phyloP scores from a whole-genome alignment of 805 yeast species.

The Saturnispora halmiae region DNA sequence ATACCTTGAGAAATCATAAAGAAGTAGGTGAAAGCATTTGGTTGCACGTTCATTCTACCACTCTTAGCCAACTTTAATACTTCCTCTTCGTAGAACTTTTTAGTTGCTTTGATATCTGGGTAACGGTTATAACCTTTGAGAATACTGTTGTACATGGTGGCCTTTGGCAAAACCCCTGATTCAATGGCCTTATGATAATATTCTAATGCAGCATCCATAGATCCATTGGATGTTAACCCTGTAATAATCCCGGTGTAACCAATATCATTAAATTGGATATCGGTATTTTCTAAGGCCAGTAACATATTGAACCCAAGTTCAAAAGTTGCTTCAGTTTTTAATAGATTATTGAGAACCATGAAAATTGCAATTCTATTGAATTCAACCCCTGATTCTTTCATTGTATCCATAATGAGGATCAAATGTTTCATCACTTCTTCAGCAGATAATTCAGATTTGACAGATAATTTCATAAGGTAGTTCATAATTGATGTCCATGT shows the following conservation, averaged over 20 bases:
- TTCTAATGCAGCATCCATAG: constrained; percentile 32
- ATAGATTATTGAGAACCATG: constrained; percentile 45
- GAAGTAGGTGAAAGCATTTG: constrained; percentile 45
- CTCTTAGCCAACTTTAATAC: constrained; percentile 17
- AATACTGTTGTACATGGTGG: constrained; percentile 38
- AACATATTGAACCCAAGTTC: constrained; percentile 45
- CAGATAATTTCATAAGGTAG: constrained; percentile 42
- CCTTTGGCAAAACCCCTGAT: constrained; percentile 28
- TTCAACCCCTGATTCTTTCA: constrained; percentile 31
- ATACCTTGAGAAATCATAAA: constrained; percentile 35
- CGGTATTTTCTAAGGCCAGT: constrained; percentile 30
- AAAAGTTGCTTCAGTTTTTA: constrained; percentile 37
- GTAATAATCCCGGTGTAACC: constrained; percentile 40
- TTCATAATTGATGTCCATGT: constrained; percentile 56
- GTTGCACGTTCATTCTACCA: constrained; percentile 20
- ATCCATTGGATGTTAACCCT: constrained; percentile 38
- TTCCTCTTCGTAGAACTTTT: constrained; percentile 32
- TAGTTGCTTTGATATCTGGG: constrained; percentile 30
- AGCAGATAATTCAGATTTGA: constrained; percentile 31
- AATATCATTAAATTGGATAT: constrained; percentile 28
- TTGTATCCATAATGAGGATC: constrained; percentile 26
- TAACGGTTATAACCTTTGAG: constrained; percentile 38
- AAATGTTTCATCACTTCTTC: constrained; percentile 27
- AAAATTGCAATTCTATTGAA: constrained; percentile 40
- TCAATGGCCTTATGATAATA: constrained; percentile 31